These are phyloP conservation scores for Plasmodium sp. DNA, from an alignment of 169 alveolate species.

Conservation along the genomic window DNA sequence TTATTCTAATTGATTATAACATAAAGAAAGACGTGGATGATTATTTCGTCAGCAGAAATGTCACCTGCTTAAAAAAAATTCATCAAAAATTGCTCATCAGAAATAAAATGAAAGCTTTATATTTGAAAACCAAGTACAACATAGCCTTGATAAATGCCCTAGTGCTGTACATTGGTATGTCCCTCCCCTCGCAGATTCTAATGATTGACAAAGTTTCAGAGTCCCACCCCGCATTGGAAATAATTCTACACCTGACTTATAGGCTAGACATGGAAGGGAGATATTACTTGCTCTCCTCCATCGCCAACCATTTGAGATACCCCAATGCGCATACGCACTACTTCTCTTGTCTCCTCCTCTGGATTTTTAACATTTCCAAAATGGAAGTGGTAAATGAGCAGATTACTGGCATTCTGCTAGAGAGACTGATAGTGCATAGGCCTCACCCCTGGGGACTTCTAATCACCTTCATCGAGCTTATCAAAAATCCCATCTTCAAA, in stretches of 20 bases:
- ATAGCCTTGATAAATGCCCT: slow-evolving; percentile 86
- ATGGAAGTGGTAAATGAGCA: slow-evolving; percentile 92
- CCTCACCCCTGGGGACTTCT: slow-evolving; percentile 99
- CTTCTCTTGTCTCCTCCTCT: slow-evolving; percentile 90
- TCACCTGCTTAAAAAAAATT: slow-evolving; percentile 33
- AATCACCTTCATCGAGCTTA: slow-evolving; percentile 94
- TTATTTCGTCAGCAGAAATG: slow-evolving; percentile 40
- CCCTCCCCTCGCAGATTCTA: slow-evolving; percentile 44
- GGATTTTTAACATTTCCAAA: slow-evolving; percentile 90
- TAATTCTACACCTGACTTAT: slow-evolving; percentile 83
- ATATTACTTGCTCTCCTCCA: slow-evolving; percentile 91
- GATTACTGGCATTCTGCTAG: slow-evolving; percentile 93
- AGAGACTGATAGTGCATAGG: slow-evolving; percentile 93
- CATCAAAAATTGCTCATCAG: slow-evolving; percentile 76
- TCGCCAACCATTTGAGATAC: slow-evolving; percentile 96
- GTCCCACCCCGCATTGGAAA: slow-evolving; percentile 82
- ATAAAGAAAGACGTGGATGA: slow-evolving; percentile 69
- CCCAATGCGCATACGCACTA: slow-evolving; percentile 96
- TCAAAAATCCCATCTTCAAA: slow-evolving; percentile 91
- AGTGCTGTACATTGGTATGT: slow-evolving; percentile 85
- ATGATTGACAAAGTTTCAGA: slow-evolving; percentile 24
- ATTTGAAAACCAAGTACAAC: slow-evolving; percentile 82
- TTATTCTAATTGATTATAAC: slow-evolving; percentile 74
- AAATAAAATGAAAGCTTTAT: slow-evolving; percentile 75
- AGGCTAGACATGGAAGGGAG: slow-evolving; percentile 90